Conservation (phyloP, 768 basidiomycete species). For the Phlegmacium glaucopus region DNA sequence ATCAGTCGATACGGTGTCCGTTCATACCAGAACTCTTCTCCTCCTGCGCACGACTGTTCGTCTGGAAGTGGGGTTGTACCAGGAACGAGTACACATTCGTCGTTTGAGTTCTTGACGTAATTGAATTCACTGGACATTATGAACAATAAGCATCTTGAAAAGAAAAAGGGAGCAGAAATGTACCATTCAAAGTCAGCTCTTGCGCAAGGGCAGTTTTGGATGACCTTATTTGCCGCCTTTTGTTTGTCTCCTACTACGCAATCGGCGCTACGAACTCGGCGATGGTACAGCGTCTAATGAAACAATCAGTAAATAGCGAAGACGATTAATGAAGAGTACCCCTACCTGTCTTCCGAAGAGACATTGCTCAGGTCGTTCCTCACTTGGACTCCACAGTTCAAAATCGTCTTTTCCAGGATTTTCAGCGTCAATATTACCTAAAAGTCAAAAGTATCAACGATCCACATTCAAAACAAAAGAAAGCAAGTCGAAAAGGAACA, state of each 20-base stretch:
- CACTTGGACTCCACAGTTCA: constrained; percentile 94
- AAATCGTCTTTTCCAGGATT: constrained; percentile 89
- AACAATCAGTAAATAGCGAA: constrained; percentile 2
- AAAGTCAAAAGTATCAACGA: not conserved
- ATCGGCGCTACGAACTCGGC: constrained; percentile 72
- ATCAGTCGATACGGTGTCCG: constrained; percentile 90
- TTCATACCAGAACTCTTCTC: constrained; percentile 88
- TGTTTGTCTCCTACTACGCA: constrained; percentile 79
- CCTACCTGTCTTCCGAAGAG: constrained; percentile 87
- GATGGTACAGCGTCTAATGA: constrained; percentile 82
- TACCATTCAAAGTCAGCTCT: constrained; percentile 92
- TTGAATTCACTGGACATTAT: constrained; percentile 80
- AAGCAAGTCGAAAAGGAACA: not conserved
- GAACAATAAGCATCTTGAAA: not conserved
- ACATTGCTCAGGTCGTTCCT: constrained; percentile 83
- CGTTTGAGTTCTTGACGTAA: constrained; percentile 61
- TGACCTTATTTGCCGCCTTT: constrained; percentile 49
- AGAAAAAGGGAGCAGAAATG: constrained; percentile 18
- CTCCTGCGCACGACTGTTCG: constrained; percentile 60
- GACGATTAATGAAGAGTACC: not conserved
- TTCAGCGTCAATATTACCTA: constrained; percentile 67
- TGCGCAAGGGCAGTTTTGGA: constrained; percentile 72
- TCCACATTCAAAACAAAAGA: not conserved
- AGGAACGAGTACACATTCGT: constrained; percentile 73
- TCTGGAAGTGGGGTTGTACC: constrained; percentile 60